Evolutionary conservation across 805 yeast species (phyloP).

Genomic region (Starmerella apicola): DNA sequence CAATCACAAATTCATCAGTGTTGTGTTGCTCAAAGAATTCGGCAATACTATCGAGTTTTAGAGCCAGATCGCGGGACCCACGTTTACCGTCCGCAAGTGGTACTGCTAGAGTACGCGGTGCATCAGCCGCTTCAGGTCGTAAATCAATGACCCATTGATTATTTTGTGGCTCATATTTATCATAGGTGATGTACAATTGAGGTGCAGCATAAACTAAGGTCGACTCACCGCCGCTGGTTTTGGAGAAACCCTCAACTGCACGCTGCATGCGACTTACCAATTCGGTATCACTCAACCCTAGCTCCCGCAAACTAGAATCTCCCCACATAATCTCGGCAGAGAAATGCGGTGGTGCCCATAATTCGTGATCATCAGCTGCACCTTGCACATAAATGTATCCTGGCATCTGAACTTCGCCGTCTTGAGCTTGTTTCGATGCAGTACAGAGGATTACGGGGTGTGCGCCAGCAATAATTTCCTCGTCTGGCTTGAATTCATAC

Average conservation of each 20-base stretch:
- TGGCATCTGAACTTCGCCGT: conserved; percentile 37
- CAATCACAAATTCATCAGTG: too few relatives aligned
- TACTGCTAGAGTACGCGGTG: not conserved
- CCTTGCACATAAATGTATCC: conserved; percentile 72
- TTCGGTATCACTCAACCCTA: not conserved
- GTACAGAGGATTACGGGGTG: conserved; percentile 43
- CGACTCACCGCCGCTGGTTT: not conserved
- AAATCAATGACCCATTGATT: conserved; percentile 14
- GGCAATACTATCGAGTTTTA: conserved; percentile 35
- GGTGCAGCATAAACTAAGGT: not conserved
- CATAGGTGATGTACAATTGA: not conserved
- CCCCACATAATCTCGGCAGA: conserved; percentile 49
- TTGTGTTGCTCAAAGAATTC: conserved; percentile 19
- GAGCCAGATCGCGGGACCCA: conserved; percentile 52
- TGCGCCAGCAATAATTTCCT: conserved; percentile 25
- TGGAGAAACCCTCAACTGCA: not conserved
- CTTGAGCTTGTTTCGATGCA: conserved; percentile 49
- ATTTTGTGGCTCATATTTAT: not conserved
- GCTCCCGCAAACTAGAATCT: conserved; percentile 16
- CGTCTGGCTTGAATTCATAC: conserved; percentile 25
- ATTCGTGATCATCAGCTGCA: conserved; percentile 88
- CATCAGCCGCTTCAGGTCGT: conserved; percentile 3
- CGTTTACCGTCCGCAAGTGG: conserved; percentile 36
- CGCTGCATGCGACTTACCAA: not conserved
- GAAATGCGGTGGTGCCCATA: conserved; percentile 51